Percentiles rank a stretch among this genome's conserved stretches.
phyloP scores from a whole-genome alignment of 805 yeast species.

The Tetrapisispora iriomotensis region DNA sequence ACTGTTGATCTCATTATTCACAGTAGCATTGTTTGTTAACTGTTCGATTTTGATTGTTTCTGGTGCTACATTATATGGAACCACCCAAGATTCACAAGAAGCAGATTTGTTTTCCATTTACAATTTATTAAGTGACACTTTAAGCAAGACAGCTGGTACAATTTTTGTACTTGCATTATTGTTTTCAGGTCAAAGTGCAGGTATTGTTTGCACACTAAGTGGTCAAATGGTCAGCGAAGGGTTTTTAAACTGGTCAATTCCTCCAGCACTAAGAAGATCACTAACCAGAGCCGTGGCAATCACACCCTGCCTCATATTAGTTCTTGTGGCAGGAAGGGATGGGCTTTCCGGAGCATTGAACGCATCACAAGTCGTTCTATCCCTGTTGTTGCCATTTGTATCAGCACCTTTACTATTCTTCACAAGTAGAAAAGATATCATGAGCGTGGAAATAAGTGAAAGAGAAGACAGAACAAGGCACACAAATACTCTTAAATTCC shows the following conservation, averaged over 20 bases:
- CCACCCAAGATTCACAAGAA: conserved; percentile 45
- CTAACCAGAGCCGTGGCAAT: conserved; percentile 79
- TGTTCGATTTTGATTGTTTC: conserved; percentile 84
- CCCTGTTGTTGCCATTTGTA: conserved; percentile 73
- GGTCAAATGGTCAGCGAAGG: conserved; percentile 96
- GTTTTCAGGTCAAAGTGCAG: conserved; percentile 86
- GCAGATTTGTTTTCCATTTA: conserved; percentile 83
- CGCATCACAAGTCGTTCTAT: conserved; percentile 76
- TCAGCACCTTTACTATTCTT: conserved; percentile 80
- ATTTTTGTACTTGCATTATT: conserved; percentile 77
- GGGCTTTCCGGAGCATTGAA: conserved; percentile 72
- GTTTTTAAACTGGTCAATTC: conserved; percentile 66
- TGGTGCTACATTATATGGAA: conserved; percentile 69
- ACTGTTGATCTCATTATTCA: conserved; percentile 68
- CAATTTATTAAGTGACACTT: conserved; percentile 46
- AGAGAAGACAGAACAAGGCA: conserved; percentile 9
- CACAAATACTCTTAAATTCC: neutral
- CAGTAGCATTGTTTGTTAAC: conserved; percentile 86
- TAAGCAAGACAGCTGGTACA: conserved; percentile 73
- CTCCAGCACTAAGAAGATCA: conserved; percentile 73
- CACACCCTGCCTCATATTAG: conserved; percentile 73
- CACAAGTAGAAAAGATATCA: conserved; percentile 58
- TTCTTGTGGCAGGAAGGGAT: conserved; percentile 65
- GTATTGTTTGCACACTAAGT: conserved; percentile 88
- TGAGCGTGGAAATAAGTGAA: conserved; percentile 41